These are phyloP conservation scores for Suhomyces anneliseae DNA, from an alignment of 1,139 yeast genomes.

Conservation along the genomic window DNA sequence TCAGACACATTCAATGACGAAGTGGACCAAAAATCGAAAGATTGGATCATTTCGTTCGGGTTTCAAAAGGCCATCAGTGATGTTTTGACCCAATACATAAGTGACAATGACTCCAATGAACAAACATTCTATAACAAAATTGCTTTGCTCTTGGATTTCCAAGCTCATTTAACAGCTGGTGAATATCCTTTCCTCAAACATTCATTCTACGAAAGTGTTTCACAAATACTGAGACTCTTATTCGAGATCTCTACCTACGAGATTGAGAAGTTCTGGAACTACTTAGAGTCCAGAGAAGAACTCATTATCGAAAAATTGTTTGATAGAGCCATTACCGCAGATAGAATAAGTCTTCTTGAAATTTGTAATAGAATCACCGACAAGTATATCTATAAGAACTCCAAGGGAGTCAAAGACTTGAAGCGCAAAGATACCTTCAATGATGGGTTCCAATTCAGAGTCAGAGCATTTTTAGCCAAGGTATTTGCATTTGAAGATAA, in stretches of 20 bases:
- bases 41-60: constrained; percentile 19
- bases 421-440: constrained; percentile 41
- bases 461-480: constrained; percentile 35
- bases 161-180: constrained; percentile 18
- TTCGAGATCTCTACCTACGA: constrained; percentile 22
- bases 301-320: constrained; percentile 26
- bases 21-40: constrained; percentile 18
- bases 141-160: constrained; percentile 25
- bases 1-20: constrained; percentile 20
- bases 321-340: constrained; percentile 28
- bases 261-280: constrained; percentile 36
- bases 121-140: constrained; percentile 18
- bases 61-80: constrained; percentile 19
- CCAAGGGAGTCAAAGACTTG: constrained; percentile 27
- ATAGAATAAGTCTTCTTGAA: constrained; percentile 42
- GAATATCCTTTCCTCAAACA: constrained; percentile 19
- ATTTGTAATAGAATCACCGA: constrained; percentile 43
- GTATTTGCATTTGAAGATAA: constrained; percentile 43
- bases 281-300: constrained; percentile 33
- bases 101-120: not conserved
- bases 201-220: constrained; percentile 24
- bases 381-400: constrained; percentile 21
- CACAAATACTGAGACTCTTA: constrained; percentile 22
- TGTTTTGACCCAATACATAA: constrained; percentile 8
- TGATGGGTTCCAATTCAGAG: constrained; percentile 38